Percentiles rank a stretch among this genome's conserved stretches.
Evolutionary conservation across 2,329 filamentous ascomycete genomes (phyloP).

Genomic region (Claviceps sp.): DNA sequence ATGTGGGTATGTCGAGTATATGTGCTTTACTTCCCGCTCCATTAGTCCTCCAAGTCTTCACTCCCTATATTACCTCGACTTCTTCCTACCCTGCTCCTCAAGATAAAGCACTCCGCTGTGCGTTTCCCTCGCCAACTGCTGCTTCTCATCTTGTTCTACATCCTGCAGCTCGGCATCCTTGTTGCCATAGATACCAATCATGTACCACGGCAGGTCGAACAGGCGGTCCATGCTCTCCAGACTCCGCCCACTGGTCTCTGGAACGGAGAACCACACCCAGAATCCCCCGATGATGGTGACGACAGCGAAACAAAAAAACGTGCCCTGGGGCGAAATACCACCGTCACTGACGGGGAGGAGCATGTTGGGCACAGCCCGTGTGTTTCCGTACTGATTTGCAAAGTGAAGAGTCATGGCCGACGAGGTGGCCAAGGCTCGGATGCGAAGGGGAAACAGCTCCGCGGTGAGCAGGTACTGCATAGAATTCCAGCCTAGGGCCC

Average conservation of each 20-base stretch:
- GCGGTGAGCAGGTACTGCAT: conserved; percentile 71
- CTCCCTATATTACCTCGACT: no score
- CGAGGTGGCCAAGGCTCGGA: conserved; percentile 57
- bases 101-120: conserved; percentile 11
- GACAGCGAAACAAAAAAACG: conserved; percentile 63
- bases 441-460: conserved; percentile 62
- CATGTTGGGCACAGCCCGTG: conserved; percentile 63
- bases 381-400: conserved; percentile 65
- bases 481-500: conserved; percentile 61
- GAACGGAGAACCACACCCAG: conserved; percentile 62
- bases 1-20: no score
- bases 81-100: no score
- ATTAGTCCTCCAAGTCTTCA: no score
- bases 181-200: conserved; percentile 50
- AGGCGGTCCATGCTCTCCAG: conserved; percentile 59
- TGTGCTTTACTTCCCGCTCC: no score
- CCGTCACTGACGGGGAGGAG: conserved; percentile 36
- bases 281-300: conserved; percentile 53
- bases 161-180: conserved; percentile 36
- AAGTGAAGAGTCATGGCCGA: conserved; percentile 70
- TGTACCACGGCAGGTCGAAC: conserved; percentile 61
- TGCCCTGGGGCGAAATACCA: conserved; percentile 47
- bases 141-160: conserved; percentile 29
- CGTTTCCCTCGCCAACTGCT: conserved; percentile 21
- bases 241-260: conserved; percentile 53